Base-by-base conservation (phyloP, 306 rosid genomes). In the Ormosia semicastrata region DNA sequence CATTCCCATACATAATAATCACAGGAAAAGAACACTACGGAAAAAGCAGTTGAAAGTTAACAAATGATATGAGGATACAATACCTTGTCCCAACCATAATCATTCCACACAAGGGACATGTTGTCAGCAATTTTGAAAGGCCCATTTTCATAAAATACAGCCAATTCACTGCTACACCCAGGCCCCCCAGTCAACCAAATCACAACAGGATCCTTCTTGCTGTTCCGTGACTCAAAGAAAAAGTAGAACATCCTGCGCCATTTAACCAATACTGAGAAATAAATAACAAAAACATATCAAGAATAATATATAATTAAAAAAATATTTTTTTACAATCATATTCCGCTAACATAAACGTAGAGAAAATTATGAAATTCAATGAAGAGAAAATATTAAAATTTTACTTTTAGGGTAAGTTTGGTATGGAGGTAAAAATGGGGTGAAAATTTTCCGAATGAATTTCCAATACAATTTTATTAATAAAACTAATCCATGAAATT, bases 121-220 rank as follows among this genome's bases (percentile, higher is more conserved):
- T 95, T 95, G 72, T 95, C 77, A 41, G 97, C 91, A 57, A 95
- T 88, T 76, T 63, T 79, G 89, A 95, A 95, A 70, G 98, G 99
- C 13, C 99, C 99, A 59, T 95, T 95, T 60, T 95, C 99, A 72
- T 92, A 95, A 83, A 95, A 95, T 84, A 93, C 78, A 29, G 99
- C 99, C 94, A 95, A 79, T 87, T 95, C 99, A 84, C 99, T 93
- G 75, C 99, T 93, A 82, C 99, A 95, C 5, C 99, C 99, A 46
- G 99, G 99, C 3, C 99, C 99, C 83, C 99, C 99, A 44, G 98
- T 95, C 83, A 93, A 88, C 99, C 99, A 95, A 59, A 95, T 94
- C 41, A 95, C 99, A 72, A 95, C 86, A 82, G 99, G 99, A 59
- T 93, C 99, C 81, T 86, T 70, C 89, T 90, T 86, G 84, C 81